Conservation (phyloP, 2,329 filamentous ascomycete species). For the Colletotrichum costaricense region DNA sequence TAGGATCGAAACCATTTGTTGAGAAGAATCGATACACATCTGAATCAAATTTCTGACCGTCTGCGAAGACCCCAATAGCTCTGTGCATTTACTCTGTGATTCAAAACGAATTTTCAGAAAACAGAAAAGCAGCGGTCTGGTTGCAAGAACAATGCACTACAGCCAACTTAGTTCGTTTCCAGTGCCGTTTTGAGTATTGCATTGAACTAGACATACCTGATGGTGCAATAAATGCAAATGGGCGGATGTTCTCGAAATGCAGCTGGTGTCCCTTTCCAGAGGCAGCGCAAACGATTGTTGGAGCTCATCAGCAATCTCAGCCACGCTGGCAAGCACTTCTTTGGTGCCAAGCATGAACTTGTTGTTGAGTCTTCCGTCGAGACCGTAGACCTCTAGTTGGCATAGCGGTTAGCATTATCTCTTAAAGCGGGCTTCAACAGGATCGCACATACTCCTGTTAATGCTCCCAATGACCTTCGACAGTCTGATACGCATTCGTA, state of each 20-base stretch:
- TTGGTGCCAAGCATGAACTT: conserved; percentile 47
- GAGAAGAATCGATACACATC: conserved; percentile 48
- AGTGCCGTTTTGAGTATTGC: too few species aligned
- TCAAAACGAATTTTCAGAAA: conserved; percentile 47
- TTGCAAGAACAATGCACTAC: conserved; percentile 47
- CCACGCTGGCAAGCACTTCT: conserved; percentile 43
- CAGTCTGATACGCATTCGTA: conserved; percentile 47
- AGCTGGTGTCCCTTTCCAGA: conserved; percentile 45
- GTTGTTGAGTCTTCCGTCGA: conserved; percentile 43
- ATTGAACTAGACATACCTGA: conserved; percentile 39
- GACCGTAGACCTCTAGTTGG: conserved; percentile 43
- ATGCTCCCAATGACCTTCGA: conserved; percentile 45
- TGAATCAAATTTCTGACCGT: conserved; percentile 47
- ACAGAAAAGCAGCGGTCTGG: conserved; percentile 45
- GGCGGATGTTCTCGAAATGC: conserved; percentile 44
- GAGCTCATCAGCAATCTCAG: conserved; percentile 44
- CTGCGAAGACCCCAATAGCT: conserved; percentile 51
- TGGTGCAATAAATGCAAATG: conserved; percentile 48
- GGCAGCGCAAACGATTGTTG: conserved; percentile 44
- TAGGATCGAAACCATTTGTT: conserved; percentile 51
- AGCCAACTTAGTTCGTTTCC: not conserved
- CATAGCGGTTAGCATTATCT: not conserved
- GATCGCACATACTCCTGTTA: conserved; percentile 40
- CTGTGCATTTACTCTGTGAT: conserved; percentile 38
- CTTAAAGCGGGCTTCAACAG: too few species aligned